Conservation (phyloP, 306 rosid species). For the Vicia faba region DNA sequence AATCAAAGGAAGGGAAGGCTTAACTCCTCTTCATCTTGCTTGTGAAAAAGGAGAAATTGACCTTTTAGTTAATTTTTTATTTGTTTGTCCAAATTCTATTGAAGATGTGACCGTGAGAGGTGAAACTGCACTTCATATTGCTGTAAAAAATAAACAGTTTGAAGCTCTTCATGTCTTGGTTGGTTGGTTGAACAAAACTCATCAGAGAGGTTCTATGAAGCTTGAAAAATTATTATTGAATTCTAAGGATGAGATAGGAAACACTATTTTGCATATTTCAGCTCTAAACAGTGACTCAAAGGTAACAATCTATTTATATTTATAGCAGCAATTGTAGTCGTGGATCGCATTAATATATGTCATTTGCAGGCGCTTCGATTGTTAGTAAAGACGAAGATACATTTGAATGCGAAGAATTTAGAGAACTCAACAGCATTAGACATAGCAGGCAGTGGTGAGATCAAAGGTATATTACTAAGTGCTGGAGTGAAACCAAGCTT, state of each 20-base stretch:
- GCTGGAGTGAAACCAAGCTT: constrained; percentile 21
- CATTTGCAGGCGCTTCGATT: constrained; percentile 22
- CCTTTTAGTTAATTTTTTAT: background rate
- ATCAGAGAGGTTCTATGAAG: background rate
- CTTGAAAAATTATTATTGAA: background rate
- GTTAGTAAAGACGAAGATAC: constrained; percentile 11
- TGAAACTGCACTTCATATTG: constrained; percentile 17
- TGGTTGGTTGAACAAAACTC: constrained; percentile 7
- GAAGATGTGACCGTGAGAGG: constrained; percentile 3
- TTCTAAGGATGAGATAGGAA: constrained; percentile 5
- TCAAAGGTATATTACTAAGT: constrained; percentile 2
- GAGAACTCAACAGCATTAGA: constrained; percentile 41
- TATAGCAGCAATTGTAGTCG: no score
- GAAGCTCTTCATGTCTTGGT: constrained; percentile 13
- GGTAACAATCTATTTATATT: background rate
- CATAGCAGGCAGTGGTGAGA: background rate
- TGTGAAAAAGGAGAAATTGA: constrained; percentile 4
- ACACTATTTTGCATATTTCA: constrained; percentile 5
- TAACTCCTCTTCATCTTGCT: constrained; percentile 25
- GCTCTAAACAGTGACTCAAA: background rate
- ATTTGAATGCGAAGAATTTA: constrained; percentile 32
- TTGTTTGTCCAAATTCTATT: constrained; percentile 15
- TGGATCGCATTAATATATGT: background rate
- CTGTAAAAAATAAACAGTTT: background rate
- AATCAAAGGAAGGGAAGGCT: constrained; percentile 23